These are phyloP conservation scores for Trichoderma sp. DNA, from an alignment of 2,329 filamentous ascomycete species.

Conservation along the genomic window DNA sequence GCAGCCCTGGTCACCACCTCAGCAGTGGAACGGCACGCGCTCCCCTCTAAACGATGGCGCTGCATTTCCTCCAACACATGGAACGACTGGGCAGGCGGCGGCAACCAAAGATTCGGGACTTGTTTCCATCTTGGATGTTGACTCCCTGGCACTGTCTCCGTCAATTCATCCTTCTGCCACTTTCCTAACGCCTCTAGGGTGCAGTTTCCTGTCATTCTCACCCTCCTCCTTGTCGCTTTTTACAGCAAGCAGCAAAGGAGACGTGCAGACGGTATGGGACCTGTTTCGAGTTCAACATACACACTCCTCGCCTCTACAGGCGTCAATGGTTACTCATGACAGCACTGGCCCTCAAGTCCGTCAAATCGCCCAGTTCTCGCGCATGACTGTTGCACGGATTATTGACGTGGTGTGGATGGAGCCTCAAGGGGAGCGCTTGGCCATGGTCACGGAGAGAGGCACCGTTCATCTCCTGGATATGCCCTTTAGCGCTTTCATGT, in stretches of 20 bases:
- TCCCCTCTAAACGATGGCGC: conserved; percentile 49
- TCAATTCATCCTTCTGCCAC: conserved; percentile 67
- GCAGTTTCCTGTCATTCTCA: conserved; percentile 78
- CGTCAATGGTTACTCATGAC: conserved; percentile 46
- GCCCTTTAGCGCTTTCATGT: conserved; percentile 77
- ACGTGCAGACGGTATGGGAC: conserved; percentile 81
- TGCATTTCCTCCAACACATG: conserved; percentile 77
- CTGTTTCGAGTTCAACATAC: conserved; percentile 66
- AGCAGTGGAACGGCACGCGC: conserved; percentile 51
- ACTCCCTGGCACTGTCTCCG: conserved; percentile 55
- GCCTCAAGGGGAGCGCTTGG: conserved; percentile 78
- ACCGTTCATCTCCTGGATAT: conserved; percentile 92
- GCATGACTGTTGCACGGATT: conserved; percentile 88
- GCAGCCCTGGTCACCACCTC: conserved; percentile 49
- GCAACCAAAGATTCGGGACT: conserved; percentile 68
- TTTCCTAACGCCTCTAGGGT: conserved; percentile 71
- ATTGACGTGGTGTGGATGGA: conserved; percentile 87
- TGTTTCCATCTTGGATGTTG: conserved; percentile 73
- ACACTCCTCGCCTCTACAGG: conserved; percentile 61
- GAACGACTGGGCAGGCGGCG: conserved; percentile 54
- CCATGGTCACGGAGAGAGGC: conserved; percentile 90
- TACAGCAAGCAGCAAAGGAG: conserved; percentile 80
- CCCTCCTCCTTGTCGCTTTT: conserved; percentile 73
- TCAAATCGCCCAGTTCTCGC: conserved; percentile 83
- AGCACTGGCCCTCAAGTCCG: conserved; percentile 64